These are phyloP conservation scores for Eucalyptus marginata DNA, from an alignment of 345 rosid species.

Conservation along the genomic window DNA sequence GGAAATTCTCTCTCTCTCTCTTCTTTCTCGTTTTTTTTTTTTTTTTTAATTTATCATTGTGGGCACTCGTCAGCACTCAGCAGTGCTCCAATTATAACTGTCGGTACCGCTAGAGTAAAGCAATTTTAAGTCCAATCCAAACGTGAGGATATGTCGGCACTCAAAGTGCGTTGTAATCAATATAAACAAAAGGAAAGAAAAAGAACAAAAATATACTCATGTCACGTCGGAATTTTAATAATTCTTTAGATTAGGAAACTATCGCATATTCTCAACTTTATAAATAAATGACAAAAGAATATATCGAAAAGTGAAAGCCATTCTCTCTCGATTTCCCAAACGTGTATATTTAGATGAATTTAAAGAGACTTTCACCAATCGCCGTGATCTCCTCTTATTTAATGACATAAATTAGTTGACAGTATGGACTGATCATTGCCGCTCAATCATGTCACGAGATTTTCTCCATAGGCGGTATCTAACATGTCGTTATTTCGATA, in stretches of 20 bases:
- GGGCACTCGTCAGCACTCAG: neutral
- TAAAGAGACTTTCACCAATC: neutral
- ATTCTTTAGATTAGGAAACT: neutral
- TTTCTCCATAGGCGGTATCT: neutral
- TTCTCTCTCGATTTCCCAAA: neutral
- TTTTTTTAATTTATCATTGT: too few species aligned
- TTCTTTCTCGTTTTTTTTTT: rapidly evolving
- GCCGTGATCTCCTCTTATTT: neutral
- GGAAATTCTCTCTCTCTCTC: neutral
- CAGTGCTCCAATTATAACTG: neutral
- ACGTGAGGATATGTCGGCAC: neutral
- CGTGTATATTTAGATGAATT: neutral
- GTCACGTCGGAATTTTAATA: neutral
- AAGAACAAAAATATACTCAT: neutral
- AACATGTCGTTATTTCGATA: neutral
- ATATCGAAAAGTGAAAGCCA: neutral
- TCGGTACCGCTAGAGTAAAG: neutral
- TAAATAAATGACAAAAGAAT: neutral
- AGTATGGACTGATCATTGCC: rapidly evolving
- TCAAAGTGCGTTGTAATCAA: neutral
- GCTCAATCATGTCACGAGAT: neutral
- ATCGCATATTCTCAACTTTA: neutral
- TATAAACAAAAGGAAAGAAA: neutral
- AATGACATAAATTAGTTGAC: neutral
- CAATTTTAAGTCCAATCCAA: neutral